A percentile compares a stretch with the other conserved stretches of the same genome.
Evolutionary conservation across 2,329 filamentous ascomycete genomes (phyloP).

Genomic region (Pyricularia sp.): DNA sequence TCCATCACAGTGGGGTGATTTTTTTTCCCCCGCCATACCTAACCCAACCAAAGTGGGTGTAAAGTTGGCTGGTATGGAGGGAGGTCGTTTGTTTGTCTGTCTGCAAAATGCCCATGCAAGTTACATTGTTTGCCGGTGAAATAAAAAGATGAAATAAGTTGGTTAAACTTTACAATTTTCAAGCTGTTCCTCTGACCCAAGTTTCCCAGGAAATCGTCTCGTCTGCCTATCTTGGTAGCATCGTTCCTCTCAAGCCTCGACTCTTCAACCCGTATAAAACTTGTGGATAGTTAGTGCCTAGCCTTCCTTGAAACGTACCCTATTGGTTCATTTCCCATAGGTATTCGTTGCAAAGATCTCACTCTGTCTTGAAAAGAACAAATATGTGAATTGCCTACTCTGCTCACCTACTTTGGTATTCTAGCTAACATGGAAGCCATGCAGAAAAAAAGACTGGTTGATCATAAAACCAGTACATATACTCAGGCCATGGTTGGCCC

Average conservation of each 20-base stretch:
- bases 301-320: neutral
- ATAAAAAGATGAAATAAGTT: neutral
- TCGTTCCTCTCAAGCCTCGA: neutral
- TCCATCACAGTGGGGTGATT: neutral
- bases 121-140: neutral
- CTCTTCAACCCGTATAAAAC: neutral
- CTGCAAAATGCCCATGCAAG: neutral
- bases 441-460: no score
- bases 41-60: neutral
- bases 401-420: no score
- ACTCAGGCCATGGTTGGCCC: constrained; percentile 14
- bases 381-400: no score
- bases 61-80: neutral
- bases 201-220: neutral
- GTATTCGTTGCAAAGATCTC: no score
- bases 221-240: no score
- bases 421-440: neutral
- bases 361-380: no score
- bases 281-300: neutral
- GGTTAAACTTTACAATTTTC: neutral
- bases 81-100: neutral
- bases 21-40: neutral
- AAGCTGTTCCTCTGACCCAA: neutral
- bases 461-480: neutral
- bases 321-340: neutral